A percentile compares a stretch with the other conserved stretches of the same genome.
Evolutionary conservation across 305 asterid species (phyloP).

Genomic region (Striga hermonthica): DNA sequence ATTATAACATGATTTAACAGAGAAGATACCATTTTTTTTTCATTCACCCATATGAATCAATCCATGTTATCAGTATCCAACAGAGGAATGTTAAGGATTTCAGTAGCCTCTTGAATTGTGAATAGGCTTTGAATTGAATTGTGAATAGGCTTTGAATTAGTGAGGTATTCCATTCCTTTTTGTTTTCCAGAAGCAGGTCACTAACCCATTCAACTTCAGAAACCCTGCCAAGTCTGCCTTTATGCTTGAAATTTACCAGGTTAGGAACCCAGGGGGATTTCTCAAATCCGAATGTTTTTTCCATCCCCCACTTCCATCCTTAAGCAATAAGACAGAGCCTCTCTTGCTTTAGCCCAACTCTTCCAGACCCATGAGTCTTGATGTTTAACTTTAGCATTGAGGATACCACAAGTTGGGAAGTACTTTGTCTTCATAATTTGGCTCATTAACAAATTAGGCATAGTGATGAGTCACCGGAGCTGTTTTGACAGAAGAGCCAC

Average conservation of each 20-base stretch:
- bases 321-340: neutral
- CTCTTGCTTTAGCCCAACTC: neutral
- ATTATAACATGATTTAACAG: too few relatives aligned
- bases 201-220: neutral
- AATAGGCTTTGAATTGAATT: too few relatives aligned
- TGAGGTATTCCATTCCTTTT: neutral
- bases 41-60: too few relatives aligned
- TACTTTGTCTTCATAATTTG: neutral
- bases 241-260: neutral
- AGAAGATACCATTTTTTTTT: too few relatives aligned
- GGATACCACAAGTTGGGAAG: neutral
- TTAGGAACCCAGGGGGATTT: neutral
- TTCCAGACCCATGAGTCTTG: neutral
- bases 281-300: neutral
- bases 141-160: too few relatives aligned
- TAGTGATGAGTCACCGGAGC: neutral
- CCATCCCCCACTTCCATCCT: neutral
- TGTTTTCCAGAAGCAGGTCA: neutral
- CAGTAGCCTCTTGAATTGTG: too few relatives aligned
- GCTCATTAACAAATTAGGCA: neutral
- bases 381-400: neutral
- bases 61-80: too few relatives aligned
- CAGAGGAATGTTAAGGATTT: too few relatives aligned
- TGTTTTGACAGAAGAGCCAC: neutral
- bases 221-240: neutral